Evolutionary conservation across 1,284 basidiomycete species (phyloP).

Genomic region (Ustilago sp.): DNA sequence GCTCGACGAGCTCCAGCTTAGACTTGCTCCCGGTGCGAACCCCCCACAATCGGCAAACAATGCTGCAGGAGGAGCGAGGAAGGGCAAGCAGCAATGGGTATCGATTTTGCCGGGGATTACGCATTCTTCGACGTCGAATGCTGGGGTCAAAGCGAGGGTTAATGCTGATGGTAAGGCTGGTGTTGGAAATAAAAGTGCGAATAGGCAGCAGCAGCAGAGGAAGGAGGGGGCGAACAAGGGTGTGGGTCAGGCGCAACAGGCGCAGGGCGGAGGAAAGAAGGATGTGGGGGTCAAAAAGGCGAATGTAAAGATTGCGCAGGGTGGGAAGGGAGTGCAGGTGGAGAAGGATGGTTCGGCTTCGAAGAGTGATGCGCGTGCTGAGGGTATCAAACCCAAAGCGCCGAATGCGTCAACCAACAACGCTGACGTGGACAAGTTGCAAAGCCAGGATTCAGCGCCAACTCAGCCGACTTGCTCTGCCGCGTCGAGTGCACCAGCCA

Average conservation of each 20-base stretch:
- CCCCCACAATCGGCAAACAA: conserved; percentile 8
- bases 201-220: conserved; percentile 22
- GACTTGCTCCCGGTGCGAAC: conserved; percentile 30
- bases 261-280: conserved; percentile 14
- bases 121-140: conserved; percentile 14
- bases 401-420: not conserved
- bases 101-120: conserved; percentile 57
- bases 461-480: not conserved
- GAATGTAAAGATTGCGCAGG: conserved; percentile 1
- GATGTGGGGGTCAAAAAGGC: not conserved
- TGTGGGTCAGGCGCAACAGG: not conserved
- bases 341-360: not conserved
- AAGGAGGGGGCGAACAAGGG: conserved; percentile 12
- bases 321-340: too few species aligned
- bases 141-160: conserved; percentile 9
- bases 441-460: not conserved
- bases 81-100: conserved; percentile 60
- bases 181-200: conserved; percentile 11
- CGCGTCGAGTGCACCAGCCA: not conserved
- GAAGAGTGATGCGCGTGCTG: not conserved
- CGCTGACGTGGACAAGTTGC: not conserved
- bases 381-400: not conserved
- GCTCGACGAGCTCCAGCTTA: conserved; percentile 47
- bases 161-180: conserved; percentile 10
- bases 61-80: conserved; percentile 24